These are phyloP conservation scores for Mycena vulgaris DNA, from an alignment of 768 basidiomycete species.

Conservation along the genomic window DNA sequence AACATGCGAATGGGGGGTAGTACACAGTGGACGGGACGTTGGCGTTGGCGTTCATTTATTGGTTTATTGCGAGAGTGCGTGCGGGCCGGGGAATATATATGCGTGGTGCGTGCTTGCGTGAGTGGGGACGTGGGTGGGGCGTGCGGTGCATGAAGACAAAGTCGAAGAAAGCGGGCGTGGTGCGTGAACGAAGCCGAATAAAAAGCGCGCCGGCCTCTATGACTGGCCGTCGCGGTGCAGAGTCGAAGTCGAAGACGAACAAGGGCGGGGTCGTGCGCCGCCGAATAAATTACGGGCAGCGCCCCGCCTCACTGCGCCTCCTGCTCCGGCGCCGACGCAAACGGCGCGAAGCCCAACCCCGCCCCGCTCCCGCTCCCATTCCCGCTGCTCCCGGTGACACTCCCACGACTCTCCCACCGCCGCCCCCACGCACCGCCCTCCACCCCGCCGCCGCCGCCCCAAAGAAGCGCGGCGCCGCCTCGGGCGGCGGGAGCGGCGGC, in stretches of 20 bases:
- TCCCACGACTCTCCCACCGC: conserved; percentile 33
- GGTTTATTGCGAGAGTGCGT: conserved; percentile 6
- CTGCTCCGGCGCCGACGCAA: conserved; percentile 29
- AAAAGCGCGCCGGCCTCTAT: conserved; percentile 26
- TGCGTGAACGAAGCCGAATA: background rate
- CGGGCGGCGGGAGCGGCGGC: conserved; percentile 24
- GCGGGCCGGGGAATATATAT: conserved; percentile 34
- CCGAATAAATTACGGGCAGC: background rate
- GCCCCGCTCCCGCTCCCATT: background rate
- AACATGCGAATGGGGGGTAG: conserved; percentile 29
- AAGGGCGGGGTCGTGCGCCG: background rate
- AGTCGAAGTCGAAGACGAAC: background rate
- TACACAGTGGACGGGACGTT: conserved; percentile 35
- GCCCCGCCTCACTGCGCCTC: conserved; percentile 22
- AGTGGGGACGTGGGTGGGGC: conserved; percentile 8
- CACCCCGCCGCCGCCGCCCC: conserved; percentile 10
- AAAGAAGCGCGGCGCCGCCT: conserved; percentile 32
- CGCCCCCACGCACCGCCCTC: conserved; percentile 19
- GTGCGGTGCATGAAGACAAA: conserved; percentile 15
- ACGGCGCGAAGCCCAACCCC: conserved; percentile 30
- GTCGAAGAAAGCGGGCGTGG: conserved; percentile 2
- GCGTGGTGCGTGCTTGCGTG: conserved; percentile 21
- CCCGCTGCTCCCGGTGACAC: conserved; percentile 10
- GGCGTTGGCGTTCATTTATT: too few relatives aligned
- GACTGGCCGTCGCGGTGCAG: background rate